Percentiles rank a stretch among this genome's conserved stretches.
These are phyloP conservation scores for Endocalyx cinctus DNA, from an alignment of 2,329 filamentous ascomycete genomes.

Conservation along the genomic window DNA sequence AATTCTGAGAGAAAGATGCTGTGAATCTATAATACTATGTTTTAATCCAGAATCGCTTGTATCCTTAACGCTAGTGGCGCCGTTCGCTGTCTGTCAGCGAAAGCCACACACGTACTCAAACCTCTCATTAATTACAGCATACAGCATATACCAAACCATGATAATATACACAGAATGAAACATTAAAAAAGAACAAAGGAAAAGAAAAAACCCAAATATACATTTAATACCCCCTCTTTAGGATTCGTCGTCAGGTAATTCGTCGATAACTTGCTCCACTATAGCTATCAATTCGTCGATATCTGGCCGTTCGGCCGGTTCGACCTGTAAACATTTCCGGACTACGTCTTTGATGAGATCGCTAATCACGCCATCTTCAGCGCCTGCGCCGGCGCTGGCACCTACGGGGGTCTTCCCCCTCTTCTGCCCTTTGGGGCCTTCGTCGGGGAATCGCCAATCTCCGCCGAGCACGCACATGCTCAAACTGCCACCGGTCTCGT, in stretches of 20 bases:
- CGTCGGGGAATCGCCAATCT: constrained; percentile 95
- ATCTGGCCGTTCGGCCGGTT: constrained; percentile 75
- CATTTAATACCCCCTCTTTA: no score
- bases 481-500: constrained; percentile 91
- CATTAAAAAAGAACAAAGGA: constrained; percentile 1
- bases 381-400: constrained; percentile 21
- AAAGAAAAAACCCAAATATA: constrained; percentile 1
- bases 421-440: constrained; percentile 56
- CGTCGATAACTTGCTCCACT: constrained; percentile 28
- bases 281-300: constrained; percentile 30
- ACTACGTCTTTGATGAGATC: constrained; percentile 85
- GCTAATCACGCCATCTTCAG: constrained; percentile 58
- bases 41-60: no score
- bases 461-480: constrained; percentile 90
- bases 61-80: no score
- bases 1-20: no score
- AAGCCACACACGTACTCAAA: no score
- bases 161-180: constrained; percentile 3
- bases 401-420: constrained; percentile 39
- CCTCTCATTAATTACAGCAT: no score
- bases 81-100: no score
- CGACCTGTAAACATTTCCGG: constrained; percentile 77
- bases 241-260: constrained; percentile 25
- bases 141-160: no score
- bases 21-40: no score